These are phyloP conservation scores for Anisodus acutangulus DNA, from an alignment of 257 asterid genomes.

Conservation along the genomic window DNA sequence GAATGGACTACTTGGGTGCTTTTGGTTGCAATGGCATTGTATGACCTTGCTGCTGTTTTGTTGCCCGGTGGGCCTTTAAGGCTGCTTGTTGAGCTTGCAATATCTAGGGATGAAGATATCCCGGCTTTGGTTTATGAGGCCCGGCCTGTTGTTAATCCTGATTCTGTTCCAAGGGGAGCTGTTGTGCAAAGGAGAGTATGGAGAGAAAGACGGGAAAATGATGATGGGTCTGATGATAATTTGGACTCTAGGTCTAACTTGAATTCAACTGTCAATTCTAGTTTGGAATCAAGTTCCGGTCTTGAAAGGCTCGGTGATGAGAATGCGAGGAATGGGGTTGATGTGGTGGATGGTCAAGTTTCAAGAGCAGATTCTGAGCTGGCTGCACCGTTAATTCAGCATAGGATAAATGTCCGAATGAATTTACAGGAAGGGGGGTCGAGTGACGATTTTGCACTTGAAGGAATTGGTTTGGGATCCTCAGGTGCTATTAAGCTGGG, in stretches of 20 bases:
- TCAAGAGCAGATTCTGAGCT: conserved; percentile 58
- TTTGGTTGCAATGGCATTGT: conserved; percentile 91
- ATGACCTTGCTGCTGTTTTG: conserved; percentile 97
- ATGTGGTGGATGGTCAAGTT: conserved; percentile 56
- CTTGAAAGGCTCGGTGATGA: conserved; percentile 28
- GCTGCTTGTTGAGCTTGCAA: conserved; percentile 93
- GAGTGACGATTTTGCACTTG: conserved; percentile 59
- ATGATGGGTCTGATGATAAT: conserved; percentile 37
- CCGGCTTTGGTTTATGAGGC: conserved; percentile 99
- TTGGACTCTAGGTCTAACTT: conserved; percentile 30
- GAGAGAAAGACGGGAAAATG: conserved; percentile 58
- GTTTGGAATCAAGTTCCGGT: conserved; percentile 20
- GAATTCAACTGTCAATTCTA: conserved; percentile 32
- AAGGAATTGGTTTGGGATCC: conserved; percentile 89
- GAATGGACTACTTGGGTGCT: conserved; percentile 99
- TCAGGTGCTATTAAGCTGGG: conserved; percentile 98
- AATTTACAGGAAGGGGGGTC: conserved; percentile 48
- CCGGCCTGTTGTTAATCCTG: conserved; percentile 56
- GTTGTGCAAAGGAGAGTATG: conserved; percentile 69
- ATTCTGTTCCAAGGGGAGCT: conserved; percentile 40
- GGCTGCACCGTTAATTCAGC: conserved; percentile 74
- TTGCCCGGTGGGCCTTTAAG: conserved; percentile 94
- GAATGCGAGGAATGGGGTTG: conserved; percentile 45
- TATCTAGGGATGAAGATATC: conserved; percentile 91
- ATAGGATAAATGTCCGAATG: conserved; percentile 53